Conservation (phyloP, 805 yeast species). For the Nakazawaea ambrosiae region DNA sequence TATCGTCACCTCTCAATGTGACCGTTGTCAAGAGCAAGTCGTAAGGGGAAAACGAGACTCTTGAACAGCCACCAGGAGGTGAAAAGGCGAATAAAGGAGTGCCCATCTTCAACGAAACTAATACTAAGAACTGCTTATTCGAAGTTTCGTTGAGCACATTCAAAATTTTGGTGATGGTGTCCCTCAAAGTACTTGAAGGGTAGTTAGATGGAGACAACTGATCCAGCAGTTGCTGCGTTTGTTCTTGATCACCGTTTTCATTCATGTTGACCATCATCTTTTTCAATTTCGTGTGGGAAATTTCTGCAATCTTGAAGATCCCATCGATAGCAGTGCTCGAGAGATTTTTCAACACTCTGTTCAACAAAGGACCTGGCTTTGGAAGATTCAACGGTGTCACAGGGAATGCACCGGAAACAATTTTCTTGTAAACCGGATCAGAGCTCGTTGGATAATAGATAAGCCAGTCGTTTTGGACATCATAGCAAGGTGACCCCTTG, state of each 20-base stretch:
- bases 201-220: neutral
- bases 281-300: constrained; percentile 37
- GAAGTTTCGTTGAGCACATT: constrained; percentile 23
- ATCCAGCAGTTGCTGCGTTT: neutral
- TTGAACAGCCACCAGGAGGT: constrained; percentile 58
- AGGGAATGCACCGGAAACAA: constrained; percentile 12
- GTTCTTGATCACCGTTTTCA: constrained; percentile 7
- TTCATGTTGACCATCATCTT: constrained; percentile 23
- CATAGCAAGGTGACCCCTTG: constrained; percentile 37
- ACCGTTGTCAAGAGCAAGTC: constrained; percentile 51
- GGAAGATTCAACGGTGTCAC: constrained; percentile 42
- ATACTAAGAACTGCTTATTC: constrained; percentile 26
- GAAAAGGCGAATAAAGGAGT: constrained; percentile 36
- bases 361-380: constrained; percentile 37
- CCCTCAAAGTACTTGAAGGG: constrained; percentile 15
- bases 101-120: constrained; percentile 40
- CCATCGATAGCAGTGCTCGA: constrained; percentile 50
- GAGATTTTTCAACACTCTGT: constrained; percentile 39
- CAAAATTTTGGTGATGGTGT: constrained; percentile 20
- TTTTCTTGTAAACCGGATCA: constrained; percentile 27
- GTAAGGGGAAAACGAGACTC: constrained; percentile 53
- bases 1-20: constrained; percentile 51
- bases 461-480: constrained; percentile 42
- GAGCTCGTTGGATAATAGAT: constrained; percentile 35
- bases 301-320: constrained; percentile 38